Evolutionary conservation across 2,329 filamentous ascomycete genomes (phyloP).

Genomic region (Diaporthe australafricana): DNA sequence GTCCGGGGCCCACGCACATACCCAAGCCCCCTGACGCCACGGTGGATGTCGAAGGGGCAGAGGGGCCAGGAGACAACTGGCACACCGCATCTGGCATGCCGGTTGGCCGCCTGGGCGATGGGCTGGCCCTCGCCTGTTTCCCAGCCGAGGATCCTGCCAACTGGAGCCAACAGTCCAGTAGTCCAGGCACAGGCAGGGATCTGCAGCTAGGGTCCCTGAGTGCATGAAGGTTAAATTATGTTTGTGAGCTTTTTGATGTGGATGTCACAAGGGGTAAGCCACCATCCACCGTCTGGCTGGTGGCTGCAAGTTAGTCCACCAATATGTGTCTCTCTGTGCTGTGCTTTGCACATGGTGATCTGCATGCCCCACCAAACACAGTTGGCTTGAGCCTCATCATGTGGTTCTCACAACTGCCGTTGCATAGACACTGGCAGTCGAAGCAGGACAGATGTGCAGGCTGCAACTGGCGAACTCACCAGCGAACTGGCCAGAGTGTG

Average conservation of each 20-base stretch:
- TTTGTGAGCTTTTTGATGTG: not conserved
- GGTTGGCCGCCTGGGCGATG: not conserved
- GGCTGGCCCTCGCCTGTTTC: not conserved
- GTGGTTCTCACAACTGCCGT: not conserved
- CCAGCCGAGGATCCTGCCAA: not conserved
- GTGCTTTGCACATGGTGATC: not conserved
- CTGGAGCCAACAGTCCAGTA: not conserved
- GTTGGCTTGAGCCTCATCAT: not conserved
- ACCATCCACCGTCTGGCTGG: not conserved
- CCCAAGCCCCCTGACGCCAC: slow-evolving; percentile 20
- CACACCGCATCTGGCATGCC: slow-evolving; percentile 17
- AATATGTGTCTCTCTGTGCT: not conserved
- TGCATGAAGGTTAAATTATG: slow-evolving; percentile 21
- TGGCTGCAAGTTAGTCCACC: not conserved
- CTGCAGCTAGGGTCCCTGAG: not conserved
- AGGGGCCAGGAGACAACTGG: not conserved
- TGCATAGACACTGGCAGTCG: not conserved
- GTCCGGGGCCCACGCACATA: not conserved
- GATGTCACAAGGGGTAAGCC: slow-evolving; percentile 14
- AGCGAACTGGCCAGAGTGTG: not conserved
- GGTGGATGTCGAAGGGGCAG: not conserved
- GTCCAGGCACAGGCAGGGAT: slow-evolving; percentile 17
- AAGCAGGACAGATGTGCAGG: no score
- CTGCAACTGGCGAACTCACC: not conserved
- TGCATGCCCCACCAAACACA: slow-evolving; percentile 15